Base-by-base conservation (phyloP, 2,329 filamentous ascomycete species). In the Blastomyces percursus region DNA sequence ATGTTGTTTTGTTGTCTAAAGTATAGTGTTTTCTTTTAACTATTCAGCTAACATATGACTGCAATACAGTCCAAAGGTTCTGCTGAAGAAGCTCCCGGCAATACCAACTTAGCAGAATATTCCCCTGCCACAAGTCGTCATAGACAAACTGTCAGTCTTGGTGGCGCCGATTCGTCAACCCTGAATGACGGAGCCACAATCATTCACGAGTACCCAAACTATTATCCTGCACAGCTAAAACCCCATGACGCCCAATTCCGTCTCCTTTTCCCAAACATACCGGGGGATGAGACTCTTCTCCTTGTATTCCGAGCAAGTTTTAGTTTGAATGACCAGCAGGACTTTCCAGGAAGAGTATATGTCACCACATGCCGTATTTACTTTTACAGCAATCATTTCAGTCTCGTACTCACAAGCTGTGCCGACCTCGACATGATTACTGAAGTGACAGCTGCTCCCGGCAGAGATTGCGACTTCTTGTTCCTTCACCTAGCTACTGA, bases 371-470 rank as follows among this genome's bases (percentile, higher is more conserved):
- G 88, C 65, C 89, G 92, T 66, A 86, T 99, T 73, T 97, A 96
- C 74, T 97, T 99, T 72, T 99, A 96, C 76, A 95, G 92, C 69
- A 89, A 97, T 71, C 90, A 96, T 71, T 86, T 96, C 73, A 94
- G 94, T 6, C 82, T 99, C 6, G 88, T 97, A 0, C 81, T 96
- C 44, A 89, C 93, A 0, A 93, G 91, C 59, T 84, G 84, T 19
- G 84, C 95, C 59, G 85, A 82, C 61, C 80, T 99, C 63, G 83
- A 86, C 61, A 86, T 83, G 24, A 90, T 99, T 62, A 85, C 86
- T 9, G 94, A 97, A 74, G 90, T 97, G 51, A 96, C 91, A 30
- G 90, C 90, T 46, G 91, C 91, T 1, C 88, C 91, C 14, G 94
- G 94, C 24, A 87, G 87, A 71, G 91, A 96, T 69, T 96, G 91